Percentiles rank a stretch among this genome's conserved stretches.
These are phyloP conservation scores for Hyphopichia pseudoburtonii DNA, from an alignment of 1,139 yeast genomes.

Conservation along the genomic window DNA sequence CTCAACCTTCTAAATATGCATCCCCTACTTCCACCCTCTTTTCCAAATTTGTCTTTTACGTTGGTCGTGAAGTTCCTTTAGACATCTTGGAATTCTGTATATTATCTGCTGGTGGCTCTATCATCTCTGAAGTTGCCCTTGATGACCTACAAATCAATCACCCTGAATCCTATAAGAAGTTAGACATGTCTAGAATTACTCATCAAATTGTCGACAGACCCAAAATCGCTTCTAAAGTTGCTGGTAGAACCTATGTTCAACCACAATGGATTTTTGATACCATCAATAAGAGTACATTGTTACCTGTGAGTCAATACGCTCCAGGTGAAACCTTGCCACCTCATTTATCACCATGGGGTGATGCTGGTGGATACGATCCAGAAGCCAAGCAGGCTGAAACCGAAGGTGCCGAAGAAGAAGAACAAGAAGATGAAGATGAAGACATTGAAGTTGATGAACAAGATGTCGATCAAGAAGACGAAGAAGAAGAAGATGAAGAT, in stretches of 20 bases:
- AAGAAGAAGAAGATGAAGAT: slow-evolving; percentile 56
- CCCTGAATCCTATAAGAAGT: slow-evolving; percentile 39
- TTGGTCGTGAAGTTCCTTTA: slow-evolving; percentile 95
- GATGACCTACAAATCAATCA: slow-evolving; percentile 63
- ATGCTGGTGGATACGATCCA: slow-evolving; percentile 88
- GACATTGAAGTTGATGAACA: slow-evolving; percentile 51
- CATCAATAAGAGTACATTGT: slow-evolving; percentile 71
- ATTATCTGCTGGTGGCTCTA: slow-evolving; percentile 82
- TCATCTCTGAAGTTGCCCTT: slow-evolving; percentile 82
- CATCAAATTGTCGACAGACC: slow-evolving; percentile 97
- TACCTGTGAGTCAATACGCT: slow-evolving; percentile 77
- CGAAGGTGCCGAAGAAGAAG: slow-evolving; percentile 32
- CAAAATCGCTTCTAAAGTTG: slow-evolving; percentile 67
- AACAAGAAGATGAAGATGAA: slow-evolving; percentile 37
- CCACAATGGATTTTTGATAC: slow-evolving; percentile 98
- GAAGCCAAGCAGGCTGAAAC: slow-evolving; percentile 41
- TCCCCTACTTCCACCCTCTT: slow-evolving; percentile 65
- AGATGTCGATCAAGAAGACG: slow-evolving; percentile 49
- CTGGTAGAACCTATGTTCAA: slow-evolving; percentile 91
- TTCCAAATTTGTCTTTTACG: slow-evolving; percentile 72
- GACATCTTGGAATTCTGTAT: slow-evolving; percentile 88
- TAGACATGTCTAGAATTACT: slow-evolving; percentile 71
- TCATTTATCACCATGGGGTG: slow-evolving; percentile 99
- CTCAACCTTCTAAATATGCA: slow-evolving; percentile 72
- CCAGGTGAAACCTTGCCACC: slow-evolving; percentile 97